Evolutionary conservation across 1,284 basidiomycete genomes (phyloP), one percentile per base, ranked within the genome.

Genomic region (Pyrrhoderma noxium): DNA sequence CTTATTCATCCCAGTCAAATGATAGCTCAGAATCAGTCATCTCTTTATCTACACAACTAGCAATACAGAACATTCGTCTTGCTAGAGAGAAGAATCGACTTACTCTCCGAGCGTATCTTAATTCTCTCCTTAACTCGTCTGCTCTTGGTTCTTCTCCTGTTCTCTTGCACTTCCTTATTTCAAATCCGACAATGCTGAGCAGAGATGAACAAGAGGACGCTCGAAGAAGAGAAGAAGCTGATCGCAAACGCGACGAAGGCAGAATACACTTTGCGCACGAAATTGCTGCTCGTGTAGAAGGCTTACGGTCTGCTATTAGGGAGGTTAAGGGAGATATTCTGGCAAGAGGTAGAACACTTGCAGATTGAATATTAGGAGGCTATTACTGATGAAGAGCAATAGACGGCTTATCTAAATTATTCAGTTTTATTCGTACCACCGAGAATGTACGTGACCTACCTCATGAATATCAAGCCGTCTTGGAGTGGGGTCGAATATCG

Each of bases 401-500:
- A 81, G 94, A 96, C 64, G 96, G 96, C 2, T 72, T 99, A 37
- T 87, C 81, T 27, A 80, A 79, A 52, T 77, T 98, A 36, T 99
- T 99, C 64, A 79, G 81, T 9, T 87, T 86, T 2, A 90, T 99
- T 66, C 89, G 93, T 66, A 68, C 79, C 22, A 94, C 89, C 2
- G 80, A 89, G 8, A 73, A 82, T 53, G 82, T 95, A 4, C 75
- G 80, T 54, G 80, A 87, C 60, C 70, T 99, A 25, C 95, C 96
- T 1, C 67, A 73, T 7, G 89, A 93, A 58, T 98, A 95, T 63
- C 75, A 81, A 58, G 89, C 92, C 45, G 88, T 98, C 34, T 65
- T 97, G 11, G 93, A 97, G 66, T 99, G 96, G 95, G 95, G 89
- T 2, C 77, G 93, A 49, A 97, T 98, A 65, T 94, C 93, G 90